Evolutionary conservation across 345 rosid genomes (phyloP).

Genomic region (Pelargonium nanum): DNA sequence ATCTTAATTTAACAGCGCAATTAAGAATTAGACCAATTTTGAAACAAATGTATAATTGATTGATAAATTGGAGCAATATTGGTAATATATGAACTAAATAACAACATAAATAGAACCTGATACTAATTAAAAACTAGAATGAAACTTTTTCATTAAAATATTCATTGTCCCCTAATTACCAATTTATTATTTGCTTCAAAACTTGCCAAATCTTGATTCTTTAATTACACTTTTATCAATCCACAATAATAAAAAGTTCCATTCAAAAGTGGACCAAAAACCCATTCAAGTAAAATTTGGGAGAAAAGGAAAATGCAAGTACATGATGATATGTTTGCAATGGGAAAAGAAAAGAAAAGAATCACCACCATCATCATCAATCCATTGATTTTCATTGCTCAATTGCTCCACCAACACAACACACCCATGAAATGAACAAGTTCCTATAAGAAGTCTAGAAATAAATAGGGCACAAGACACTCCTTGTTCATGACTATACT

Average conservation of each 20-base stretch:
- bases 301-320: background rate
- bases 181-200: too few species aligned
- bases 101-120: too few species aligned
- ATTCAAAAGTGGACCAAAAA: background rate
- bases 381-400: background rate
- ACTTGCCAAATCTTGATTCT: background rate
- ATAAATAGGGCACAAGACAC: slow-evolving; percentile 12
- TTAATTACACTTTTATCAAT: background rate
- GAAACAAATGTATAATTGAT: too few species aligned
- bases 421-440: background rate
- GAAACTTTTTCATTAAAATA: too few species aligned
- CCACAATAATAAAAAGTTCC: background rate
- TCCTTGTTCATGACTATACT: slow-evolving; percentile 3
- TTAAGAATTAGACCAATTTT: too few species aligned
- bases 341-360: background rate
- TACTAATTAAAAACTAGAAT: too few species aligned
- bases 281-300: background rate
- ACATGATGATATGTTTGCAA: background rate
- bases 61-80: too few species aligned
- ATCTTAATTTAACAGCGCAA: too few species aligned
- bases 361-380: background rate
- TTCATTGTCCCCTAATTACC: too few species aligned
- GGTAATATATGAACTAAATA: too few species aligned
- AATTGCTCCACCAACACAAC: background rate
- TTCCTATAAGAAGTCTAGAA: background rate